Evolutionary conservation across 1,139 yeast genomes (phyloP), one percentile per base, ranked within the genome.

Genomic region (Taiozyma onychis): DNA sequence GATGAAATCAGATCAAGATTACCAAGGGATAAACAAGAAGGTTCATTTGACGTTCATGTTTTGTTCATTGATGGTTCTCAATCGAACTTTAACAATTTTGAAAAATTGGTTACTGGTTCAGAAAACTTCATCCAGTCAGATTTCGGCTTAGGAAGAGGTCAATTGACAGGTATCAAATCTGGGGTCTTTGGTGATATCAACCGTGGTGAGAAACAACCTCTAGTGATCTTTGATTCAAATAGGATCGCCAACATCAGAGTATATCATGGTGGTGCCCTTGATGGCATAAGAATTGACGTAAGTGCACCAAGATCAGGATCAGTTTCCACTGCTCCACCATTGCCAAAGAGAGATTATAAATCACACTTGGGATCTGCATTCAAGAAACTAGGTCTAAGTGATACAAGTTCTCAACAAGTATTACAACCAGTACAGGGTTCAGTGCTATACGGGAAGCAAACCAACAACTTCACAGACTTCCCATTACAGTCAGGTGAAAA

Each of bases 191-290:
- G 87, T 28, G 53, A 59, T 44, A 46, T 55, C 4, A 51, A 59
- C 8, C 55, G 65, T 43, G 68, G 66, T 18, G 49, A 51, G 48
- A 70, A 57, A 45, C 39, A 22, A 47, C 62, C 51, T 35, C 54
- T 46, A 39, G 60, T 48, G 28, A 54, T 47, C 39, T 66, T 45
- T 53, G 65, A 50, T 54, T 65, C 56, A 49, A 56, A 51, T 45
- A 63, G 54, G 27, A 67, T 85, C 8, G 68, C 68, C 43, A 74
- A 72, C 48, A 74, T 88, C 1, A 75, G 86, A 52, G 75, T 88
- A 0, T 83, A 78, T 57, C 80, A 83, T 56, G 97, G 96, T 3
- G 66, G 71, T 22, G 93, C 95, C 0, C 68, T 93, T 26, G 96
- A 90, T 68, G 98, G 98, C 2, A 61, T 91, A 13, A 77, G 67